Conservation (phyloP, 768 basidiomycete genomes). For the Trichaptum fuscoviolaceum region DNA sequence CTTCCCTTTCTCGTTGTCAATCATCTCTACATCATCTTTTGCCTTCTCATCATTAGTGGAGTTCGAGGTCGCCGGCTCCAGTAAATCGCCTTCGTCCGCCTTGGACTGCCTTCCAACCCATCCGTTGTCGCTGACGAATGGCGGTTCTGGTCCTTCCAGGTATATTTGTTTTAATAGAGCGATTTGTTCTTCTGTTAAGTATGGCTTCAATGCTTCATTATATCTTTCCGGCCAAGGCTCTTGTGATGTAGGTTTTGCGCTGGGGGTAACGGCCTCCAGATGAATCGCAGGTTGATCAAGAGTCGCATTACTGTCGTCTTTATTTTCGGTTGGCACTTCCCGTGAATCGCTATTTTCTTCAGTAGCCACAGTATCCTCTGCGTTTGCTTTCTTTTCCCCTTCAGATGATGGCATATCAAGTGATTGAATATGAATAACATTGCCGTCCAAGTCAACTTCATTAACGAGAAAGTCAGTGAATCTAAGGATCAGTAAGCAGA, state of each 20-base stretch:
- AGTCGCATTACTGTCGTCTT: background rate
- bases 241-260: slow-evolving; percentile 10
- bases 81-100: slow-evolving; percentile 19
- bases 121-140: slow-evolving; percentile 66
- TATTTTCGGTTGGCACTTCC: background rate
- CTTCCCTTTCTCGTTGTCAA: slow-evolving; percentile 26
- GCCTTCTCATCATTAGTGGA: slow-evolving; percentile 19
- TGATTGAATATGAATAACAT: slow-evolving; percentile 76
- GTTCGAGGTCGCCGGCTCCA: slow-evolving; percentile 9
- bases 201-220: slow-evolving; percentile 48
- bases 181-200: slow-evolving; percentile 59
- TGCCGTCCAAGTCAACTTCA: slow-evolving; percentile 79
- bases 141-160: slow-evolving; percentile 77
- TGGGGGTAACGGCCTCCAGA: background rate
- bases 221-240: slow-evolving; percentile 67
- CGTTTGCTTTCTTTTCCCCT: slow-evolving; percentile 29
- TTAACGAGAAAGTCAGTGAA: slow-evolving; percentile 97
- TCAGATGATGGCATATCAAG: slow-evolving; percentile 64
- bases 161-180: slow-evolving; percentile 64
- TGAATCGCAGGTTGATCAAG: background rate
- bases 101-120: slow-evolving; percentile 53
- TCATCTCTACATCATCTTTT: slow-evolving; percentile 17
- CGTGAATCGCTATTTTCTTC: background rate
- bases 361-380: background rate
- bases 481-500: slow-evolving; percentile 34